Conservation (phyloP, 164 flowering plant species). For the Saururus chinensis region DNA sequence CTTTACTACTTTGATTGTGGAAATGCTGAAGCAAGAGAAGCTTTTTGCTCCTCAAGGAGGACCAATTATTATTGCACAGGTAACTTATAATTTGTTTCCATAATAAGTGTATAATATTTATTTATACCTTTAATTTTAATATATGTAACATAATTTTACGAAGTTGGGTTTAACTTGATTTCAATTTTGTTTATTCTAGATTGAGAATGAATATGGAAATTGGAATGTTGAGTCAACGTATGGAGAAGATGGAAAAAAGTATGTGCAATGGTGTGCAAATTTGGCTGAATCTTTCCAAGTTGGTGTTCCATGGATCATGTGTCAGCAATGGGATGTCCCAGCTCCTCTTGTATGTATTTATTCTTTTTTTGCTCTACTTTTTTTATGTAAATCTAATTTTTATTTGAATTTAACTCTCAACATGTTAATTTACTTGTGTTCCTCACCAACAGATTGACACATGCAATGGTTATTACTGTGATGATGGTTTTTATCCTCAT, state of each 20-base stretch:
- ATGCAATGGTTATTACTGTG: conserved; percentile 97
- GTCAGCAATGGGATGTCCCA: conserved; percentile 41
- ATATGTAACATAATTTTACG: too few species aligned
- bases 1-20: conserved; percentile 3
- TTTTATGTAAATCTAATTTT: too few species aligned
- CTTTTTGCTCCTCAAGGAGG: conserved; percentile 55
- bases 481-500: conserved; percentile 73
- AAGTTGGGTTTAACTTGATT: neutral
- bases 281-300: conserved; percentile 22
- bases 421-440: neutral
- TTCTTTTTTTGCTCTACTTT: neutral
- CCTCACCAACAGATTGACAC: conserved; percentile 48
- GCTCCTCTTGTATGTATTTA: conserved; percentile 19
- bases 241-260: conserved; percentile 23
- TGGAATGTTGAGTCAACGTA: conserved; percentile 18
- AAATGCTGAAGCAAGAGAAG: conserved; percentile 1
- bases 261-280: conserved; percentile 33
- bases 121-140: neutral
- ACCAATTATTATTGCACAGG: conserved; percentile 46
- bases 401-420: too few species aligned
- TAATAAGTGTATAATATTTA: neutral
- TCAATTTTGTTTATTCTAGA: conserved; percentile 5
- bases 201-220: conserved; percentile 42
- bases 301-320: conserved; percentile 50
- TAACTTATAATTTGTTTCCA: conserved; percentile 2